These are phyloP conservation scores for Fusarium bulbicola DNA, from an alignment of 2,329 filamentous ascomycete genomes.

Conservation along the genomic window DNA sequence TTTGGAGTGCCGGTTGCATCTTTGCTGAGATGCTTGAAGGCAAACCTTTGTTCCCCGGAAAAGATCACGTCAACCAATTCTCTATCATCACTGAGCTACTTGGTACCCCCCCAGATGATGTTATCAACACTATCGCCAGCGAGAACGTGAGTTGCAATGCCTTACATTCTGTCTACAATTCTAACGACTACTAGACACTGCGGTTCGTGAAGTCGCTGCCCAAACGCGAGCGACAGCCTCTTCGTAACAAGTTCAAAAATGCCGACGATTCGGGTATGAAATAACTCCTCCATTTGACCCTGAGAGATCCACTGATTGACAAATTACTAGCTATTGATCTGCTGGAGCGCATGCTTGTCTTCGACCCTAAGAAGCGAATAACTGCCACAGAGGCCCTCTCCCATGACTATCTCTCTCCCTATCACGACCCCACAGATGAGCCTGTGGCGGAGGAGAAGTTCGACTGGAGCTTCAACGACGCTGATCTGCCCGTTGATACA, in stretches of 20 bases:
- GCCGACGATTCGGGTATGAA: conserved; percentile 82
- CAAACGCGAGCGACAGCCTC: conserved; percentile 88
- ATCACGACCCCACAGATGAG: conserved; percentile 97
- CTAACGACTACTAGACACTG: conserved; percentile 71
- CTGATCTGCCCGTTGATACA: conserved; percentile 96
- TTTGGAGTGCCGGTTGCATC: conserved; percentile 99
- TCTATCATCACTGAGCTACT: conserved; percentile 98
- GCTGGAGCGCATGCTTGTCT: conserved; percentile 96
- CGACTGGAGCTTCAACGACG: conserved; percentile 99
- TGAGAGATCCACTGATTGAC: background rate
- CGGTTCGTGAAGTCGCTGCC: conserved; percentile 97
- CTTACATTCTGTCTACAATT: background rate
- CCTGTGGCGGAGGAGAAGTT: conserved; percentile 97
- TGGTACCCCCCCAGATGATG: conserved; percentile 95
- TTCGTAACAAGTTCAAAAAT: conserved; percentile 92
- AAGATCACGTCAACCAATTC: conserved; percentile 99
- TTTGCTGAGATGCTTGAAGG: conserved; percentile 99
- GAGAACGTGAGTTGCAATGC: conserved; percentile 79
- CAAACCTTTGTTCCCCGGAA: conserved; percentile 97
- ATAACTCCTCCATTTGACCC: background rate
- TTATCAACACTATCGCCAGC: conserved; percentile 97
- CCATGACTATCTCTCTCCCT: conserved; percentile 93
- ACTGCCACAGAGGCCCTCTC: conserved; percentile 85
- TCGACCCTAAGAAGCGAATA: conserved; percentile 96
- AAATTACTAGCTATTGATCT: conserved; percentile 79